Percentiles rank a stretch among this genome's conserved stretches.
Conservation (phyloP, 208 protist species). For the Trichomonas tenax region DNA sequence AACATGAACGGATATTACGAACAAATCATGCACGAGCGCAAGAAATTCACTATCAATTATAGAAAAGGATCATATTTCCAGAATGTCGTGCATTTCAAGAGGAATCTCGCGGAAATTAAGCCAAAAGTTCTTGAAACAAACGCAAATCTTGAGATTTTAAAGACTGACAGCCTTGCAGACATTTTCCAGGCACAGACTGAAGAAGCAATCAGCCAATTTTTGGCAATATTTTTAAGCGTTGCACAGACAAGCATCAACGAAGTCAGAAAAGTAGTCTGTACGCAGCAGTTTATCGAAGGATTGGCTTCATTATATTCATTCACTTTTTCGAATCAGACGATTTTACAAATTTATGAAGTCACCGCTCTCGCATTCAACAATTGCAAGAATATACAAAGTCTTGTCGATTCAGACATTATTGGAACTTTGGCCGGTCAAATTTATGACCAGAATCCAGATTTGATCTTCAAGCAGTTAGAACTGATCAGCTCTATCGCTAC, state of each 20-base stretch:
- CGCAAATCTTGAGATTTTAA: background rate
- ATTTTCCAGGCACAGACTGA: background rate
- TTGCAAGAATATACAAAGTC: background rate
- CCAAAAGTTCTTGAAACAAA: background rate
- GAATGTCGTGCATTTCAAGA: background rate
- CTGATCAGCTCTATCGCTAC: background rate
- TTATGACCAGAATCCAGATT: background rate
- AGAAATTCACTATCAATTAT: background rate
- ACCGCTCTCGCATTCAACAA: background rate
- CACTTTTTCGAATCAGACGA: background rate
- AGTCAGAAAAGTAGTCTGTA: background rate
- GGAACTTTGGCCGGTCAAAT: background rate
- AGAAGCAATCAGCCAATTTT: background rate
- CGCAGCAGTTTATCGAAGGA: background rate
- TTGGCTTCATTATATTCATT: background rate
- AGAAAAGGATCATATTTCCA: background rate
- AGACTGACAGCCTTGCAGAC: background rate
- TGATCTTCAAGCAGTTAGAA: background rate
- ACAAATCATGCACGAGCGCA: background rate
- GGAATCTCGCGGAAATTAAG: background rate
- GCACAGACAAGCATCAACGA: background rate
- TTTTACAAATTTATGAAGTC: background rate
- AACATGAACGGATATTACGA: background rate
- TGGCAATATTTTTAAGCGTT: background rate
- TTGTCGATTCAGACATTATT: background rate